Conservation (phyloP, 345 rosid species). For the Camelina hispida region DNA sequence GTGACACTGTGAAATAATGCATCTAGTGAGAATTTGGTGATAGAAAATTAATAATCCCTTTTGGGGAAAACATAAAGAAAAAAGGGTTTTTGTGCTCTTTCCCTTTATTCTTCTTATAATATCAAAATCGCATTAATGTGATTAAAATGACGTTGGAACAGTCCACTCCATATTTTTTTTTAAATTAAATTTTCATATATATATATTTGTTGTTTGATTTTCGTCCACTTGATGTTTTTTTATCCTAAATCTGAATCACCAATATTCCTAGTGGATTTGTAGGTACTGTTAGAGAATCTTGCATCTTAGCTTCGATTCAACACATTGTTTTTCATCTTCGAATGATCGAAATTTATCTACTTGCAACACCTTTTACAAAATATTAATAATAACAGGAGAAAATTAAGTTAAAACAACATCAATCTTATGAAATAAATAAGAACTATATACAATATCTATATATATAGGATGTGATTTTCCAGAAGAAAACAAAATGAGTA, state of each 20-base stretch:
- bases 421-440: not conserved
- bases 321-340: not conserved
- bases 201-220: not conserved
- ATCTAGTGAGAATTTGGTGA: conserved; percentile 39
- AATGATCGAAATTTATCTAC: not conserved
- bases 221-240: conserved; percentile 36
- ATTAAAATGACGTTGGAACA: conserved; percentile 30
- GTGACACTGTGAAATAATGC: conserved; percentile 27
- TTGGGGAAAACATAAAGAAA: conserved; percentile 15
- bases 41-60: conserved; percentile 31
- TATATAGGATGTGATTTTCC: not conserved
- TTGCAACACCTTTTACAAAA: not conserved
- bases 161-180: conserved; percentile 33
- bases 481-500: not conserved
- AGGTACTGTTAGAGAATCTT: conserved; percentile 33
- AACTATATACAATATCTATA: not conserved
- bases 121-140: conserved; percentile 20
- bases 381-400: not conserved
- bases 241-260: conserved; percentile 12
- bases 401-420: not conserved
- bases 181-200: too few relatives aligned
- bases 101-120: conserved; percentile 1
- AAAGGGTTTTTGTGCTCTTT: not conserved
- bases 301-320: conserved; percentile 21
- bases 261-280: conserved; percentile 42